A percentile compares a stretch with the other conserved stretches of the same genome.
Conservation (phyloP, 306 rosid species). For the Myrica gale region DNA sequence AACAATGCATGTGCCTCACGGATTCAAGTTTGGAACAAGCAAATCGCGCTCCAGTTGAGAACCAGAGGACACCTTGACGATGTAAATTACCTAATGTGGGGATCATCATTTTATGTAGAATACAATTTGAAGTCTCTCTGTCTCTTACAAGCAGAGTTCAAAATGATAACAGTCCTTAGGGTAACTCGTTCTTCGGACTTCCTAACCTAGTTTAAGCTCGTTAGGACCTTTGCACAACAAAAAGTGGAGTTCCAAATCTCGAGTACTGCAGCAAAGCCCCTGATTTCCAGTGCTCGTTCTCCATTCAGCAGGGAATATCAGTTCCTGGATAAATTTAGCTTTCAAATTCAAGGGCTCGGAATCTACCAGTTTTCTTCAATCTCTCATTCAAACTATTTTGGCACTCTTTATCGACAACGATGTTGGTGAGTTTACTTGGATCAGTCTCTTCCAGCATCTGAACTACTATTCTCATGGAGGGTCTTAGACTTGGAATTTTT, state of each 20-base stretch:
- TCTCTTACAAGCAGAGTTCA: slow-evolving; percentile 2
- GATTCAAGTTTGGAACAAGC: neutral
- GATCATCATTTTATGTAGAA: neutral
- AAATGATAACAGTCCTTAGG: neutral
- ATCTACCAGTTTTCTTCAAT: neutral
- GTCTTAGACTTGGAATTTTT: slow-evolving; percentile 60
- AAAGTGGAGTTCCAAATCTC: neutral
- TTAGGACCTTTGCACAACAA: neutral
- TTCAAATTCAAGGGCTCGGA: neutral
- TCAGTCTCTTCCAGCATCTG: slow-evolving; percentile 84
- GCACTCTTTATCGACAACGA: slow-evolving; percentile 37
- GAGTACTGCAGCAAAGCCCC: neutral
- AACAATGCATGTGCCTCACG: too few relatives aligned
- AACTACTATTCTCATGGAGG: slow-evolving; percentile 85
- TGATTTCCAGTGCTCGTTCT: neutral
- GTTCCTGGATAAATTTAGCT: slow-evolving; percentile 1
- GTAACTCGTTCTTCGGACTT: neutral
- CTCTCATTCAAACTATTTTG: slow-evolving; percentile 23
- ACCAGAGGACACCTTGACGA: neutral
- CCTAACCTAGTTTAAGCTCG: neutral
- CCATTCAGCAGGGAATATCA: neutral
- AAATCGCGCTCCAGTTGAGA: neutral
- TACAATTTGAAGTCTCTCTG: neutral
- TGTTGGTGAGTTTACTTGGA: slow-evolving; percentile 43
- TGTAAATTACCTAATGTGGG: neutral